Conservation (phyloP, 768 basidiomycete genomes). For the Exsudoporus frostii region DNA sequence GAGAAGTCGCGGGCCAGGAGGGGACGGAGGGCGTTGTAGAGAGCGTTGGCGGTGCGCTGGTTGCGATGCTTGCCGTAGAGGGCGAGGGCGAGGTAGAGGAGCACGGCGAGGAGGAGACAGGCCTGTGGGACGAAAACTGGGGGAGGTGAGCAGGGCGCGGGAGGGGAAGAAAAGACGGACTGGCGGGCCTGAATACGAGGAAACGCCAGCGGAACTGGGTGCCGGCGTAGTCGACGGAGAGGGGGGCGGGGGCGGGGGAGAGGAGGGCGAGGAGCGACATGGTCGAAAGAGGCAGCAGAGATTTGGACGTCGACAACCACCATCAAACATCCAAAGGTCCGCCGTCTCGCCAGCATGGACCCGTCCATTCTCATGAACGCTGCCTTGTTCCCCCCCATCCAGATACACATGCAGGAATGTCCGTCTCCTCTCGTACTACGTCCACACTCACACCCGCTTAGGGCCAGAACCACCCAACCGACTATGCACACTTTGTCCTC, state of each 20-base stretch:
- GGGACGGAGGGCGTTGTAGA: conserved; percentile 59
- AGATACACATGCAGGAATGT: conserved; percentile 33
- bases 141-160: background rate
- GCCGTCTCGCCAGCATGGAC: conserved; percentile 20
- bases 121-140: conserved; percentile 67
- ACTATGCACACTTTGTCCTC: conserved; percentile 61
- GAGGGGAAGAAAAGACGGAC: conserved; percentile 34
- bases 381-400: conserved; percentile 21
- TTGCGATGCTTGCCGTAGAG: conserved; percentile 63
- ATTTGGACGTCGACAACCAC: conserved; percentile 8
- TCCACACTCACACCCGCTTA: conserved; percentile 10
- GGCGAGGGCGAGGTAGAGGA: conserved; percentile 55
- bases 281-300: background rate
- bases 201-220: conserved; percentile 70
- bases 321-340: conserved; percentile 9
- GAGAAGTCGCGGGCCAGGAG: conserved; percentile 75
- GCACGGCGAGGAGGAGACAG: conserved; percentile 48
- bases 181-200: conserved; percentile 77
- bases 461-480: conserved; percentile 44
- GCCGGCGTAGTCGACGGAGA: conserved; percentile 64
- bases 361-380: conserved; percentile 18
- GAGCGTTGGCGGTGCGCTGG: conserved; percentile 54
- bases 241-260: conserved; percentile 2
- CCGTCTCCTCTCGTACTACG: background rate
- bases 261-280: conserved; percentile 20